Conservation (phyloP, 495 filamentous ascomycete species). For the Delitschia confertaspora region DNA sequence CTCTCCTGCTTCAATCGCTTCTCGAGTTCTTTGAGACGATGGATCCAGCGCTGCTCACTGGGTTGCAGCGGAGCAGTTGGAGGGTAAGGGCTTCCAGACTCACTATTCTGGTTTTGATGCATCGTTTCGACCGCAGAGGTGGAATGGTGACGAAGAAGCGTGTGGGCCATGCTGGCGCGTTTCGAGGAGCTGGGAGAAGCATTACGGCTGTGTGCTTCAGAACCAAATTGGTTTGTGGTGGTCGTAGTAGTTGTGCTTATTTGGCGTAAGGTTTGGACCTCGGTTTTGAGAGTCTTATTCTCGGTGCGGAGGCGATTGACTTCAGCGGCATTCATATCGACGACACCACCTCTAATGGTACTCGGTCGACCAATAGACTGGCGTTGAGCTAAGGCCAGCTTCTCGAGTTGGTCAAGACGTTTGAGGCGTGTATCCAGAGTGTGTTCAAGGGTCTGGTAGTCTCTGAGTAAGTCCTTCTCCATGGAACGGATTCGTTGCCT, state of each 20-base stretch:
- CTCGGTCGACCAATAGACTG: conserved; percentile 22
- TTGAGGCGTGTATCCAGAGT: conserved; percentile 69
- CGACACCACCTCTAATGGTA: conserved; percentile 24
- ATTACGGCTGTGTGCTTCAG: conserved; percentile 24
- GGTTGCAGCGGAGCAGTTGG: conserved; percentile 22
- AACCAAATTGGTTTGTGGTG: conserved; percentile 10
- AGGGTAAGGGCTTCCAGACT: conserved; percentile 22
- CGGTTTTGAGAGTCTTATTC: conserved; percentile 73
- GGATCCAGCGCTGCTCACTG: conserved; percentile 68
- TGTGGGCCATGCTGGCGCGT: conserved; percentile 34
- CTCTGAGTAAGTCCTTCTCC: conserved; percentile 79
- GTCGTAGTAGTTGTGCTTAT: conserved; percentile 11
- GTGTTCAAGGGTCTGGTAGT: conserved; percentile 80
- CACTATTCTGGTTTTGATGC: conserved; percentile 11
- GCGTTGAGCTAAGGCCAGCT: conserved; percentile 42
- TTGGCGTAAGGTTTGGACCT: conserved; percentile 62
- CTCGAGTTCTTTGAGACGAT: conserved; percentile 78
- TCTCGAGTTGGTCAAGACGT: conserved; percentile 80
- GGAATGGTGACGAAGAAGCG: conserved; percentile 46
- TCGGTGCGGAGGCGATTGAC: conserved; percentile 65
- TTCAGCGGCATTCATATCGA: conserved; percentile 43
- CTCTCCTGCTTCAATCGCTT: conserved; percentile 79
- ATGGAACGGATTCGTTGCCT: conserved; percentile 69
- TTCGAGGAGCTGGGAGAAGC: conserved; percentile 15
- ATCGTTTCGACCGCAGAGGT: conserved; percentile 37